Base-by-base conservation (phyloP, 2,329 filamentous ascomycete species). In the Stagonosporopsis vannaccii region DNA sequence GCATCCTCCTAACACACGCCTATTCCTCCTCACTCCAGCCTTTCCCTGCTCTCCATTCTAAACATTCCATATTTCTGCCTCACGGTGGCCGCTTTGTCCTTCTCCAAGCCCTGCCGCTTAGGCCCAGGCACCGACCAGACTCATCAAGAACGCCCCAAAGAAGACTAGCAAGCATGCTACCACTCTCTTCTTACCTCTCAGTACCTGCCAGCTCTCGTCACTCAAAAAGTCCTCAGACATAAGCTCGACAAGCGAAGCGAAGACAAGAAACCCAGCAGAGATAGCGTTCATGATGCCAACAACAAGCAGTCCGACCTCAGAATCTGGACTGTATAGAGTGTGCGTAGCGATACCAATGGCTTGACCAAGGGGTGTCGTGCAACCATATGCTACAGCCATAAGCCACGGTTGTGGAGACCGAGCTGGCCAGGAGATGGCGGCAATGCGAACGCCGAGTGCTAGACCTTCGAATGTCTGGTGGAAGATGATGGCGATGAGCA, bases 261-360 rank as follows among this genome's bases (percentile, higher is more conserved):
- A 96, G 3, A 96, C 80, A 25, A 96, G 76, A 46, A 96, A 79
- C 0, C 92, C 92, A 46, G 89, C 88, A 9, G 89, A 92, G 47
- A 96, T 89, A 35, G 90, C 91, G 68, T 96, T 96, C 83, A 94
- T 95, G 70, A 93, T 86, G 7, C 92, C 92, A 6, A 96, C 91
- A 78, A 94, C 89, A 23, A 96, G 78, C 43, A 96, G 77, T 0
- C 92, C 91, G 0, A 87, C 85, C 69, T 91, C 84, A 66, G 89
- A 91, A 66, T 85, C 83, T 1, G 92, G 91, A 62, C 92, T 90
- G 75, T 96, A 96, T 61, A 95, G 78, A 32, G 86, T 87, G 74
- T 95, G 90, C 19, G 94, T 83, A 4, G 89, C 78, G 11, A 96
- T 80, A 0, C 92, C 92, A 51, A 96, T 90, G 1, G 90, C 91